These are phyloP conservation scores for Osmozyma mogii DNA, from an alignment of 805 yeast genomes.

Conservation along the genomic window DNA sequence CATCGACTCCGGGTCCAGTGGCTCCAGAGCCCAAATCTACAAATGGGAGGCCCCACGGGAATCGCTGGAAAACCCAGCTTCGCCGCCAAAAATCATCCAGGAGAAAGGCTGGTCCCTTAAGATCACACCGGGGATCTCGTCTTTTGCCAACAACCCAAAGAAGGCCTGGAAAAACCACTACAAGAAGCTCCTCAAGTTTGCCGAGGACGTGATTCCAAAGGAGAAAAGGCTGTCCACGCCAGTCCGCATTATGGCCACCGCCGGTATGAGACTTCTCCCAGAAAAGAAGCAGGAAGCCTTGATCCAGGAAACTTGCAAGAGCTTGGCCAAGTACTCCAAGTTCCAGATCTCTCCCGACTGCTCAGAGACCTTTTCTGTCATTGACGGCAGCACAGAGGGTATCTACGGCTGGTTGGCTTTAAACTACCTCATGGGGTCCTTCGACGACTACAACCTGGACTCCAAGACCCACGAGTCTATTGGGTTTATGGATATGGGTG, in stretches of 20 bases:
- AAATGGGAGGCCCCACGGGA: slow-evolving; percentile 54
- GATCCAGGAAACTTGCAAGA: slow-evolving; percentile 51
- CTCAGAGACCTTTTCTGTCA: slow-evolving; percentile 65
- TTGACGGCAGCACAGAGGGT: slow-evolving; percentile 94
- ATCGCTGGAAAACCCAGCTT: slow-evolving; percentile 17
- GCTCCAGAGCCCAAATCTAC: slow-evolving; percentile 81
- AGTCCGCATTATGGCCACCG: slow-evolving; percentile 86
- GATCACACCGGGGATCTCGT: slow-evolving; percentile 78
- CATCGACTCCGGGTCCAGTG: slow-evolving; percentile 93
- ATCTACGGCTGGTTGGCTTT: slow-evolving; percentile 92
- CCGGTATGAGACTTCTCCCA: slow-evolving; percentile 85
- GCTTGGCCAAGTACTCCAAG: slow-evolving; percentile 43
- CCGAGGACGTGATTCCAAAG: slow-evolving; percentile 61
- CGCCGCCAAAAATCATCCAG: slow-evolving; percentile 64
- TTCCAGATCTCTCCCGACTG: slow-evolving; percentile 59
- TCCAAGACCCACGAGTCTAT: slow-evolving; percentile 44
- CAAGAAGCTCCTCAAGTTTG: slow-evolving; percentile 55
- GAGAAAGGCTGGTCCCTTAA: slow-evolving; percentile 64
- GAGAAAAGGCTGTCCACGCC: slow-evolving; percentile 64
- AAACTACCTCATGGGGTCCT: slow-evolving; percentile 69
- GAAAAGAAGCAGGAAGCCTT: slow-evolving; percentile 44
- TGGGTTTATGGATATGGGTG: slow-evolving; percentile 99
- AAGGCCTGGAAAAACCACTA: slow-evolving; percentile 69
- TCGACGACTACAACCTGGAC: slow-evolving; percentile 37
- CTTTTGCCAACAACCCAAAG: slow-evolving; percentile 42